Base-by-base conservation (phyloP, 2,329 filamentous ascomycete species). In the Paecilomyces sp. region DNA sequence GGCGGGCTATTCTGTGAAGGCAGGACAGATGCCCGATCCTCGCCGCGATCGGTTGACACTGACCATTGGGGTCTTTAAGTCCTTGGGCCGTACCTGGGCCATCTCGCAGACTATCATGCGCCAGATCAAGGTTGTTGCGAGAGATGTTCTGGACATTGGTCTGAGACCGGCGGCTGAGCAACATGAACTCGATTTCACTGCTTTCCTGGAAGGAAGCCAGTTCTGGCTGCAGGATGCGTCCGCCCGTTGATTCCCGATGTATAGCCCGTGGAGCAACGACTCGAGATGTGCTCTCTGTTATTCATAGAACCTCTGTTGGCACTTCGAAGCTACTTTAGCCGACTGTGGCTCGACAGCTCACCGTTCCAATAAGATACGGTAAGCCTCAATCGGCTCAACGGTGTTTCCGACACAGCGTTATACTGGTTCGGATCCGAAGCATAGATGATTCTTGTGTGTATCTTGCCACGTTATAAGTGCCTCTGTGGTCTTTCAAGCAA, bases 81-180 rank as follows among this genome's bases (percentile, higher is more conserved):
- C 85, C 47, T 79, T 93, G 7, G 85, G 85, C 50, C 77, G 79
- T 15, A 86, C 90, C 2, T 94, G 90, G 90, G 83, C 84, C 36
- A 86, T 91, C 34, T 89, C 90, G 1, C 81, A 80, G 53, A 83
- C 82, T 12, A 89, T 90, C 1, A 83, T 88, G 61, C 82, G 81
- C 3, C 90, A 94, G 72, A 88, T 96, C 15, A 87, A 87, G 65
- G 85, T 85, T 8, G 89, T 94, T 18, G 90, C 91, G n/a, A 85
- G 89, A 67, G 88, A 92, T 66, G 87, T 93, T 41, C 80, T 82
- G 64, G 74, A 76, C 30, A 64, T 77, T 50, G 74, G 75, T 4
- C 63, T 77, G 12, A 71, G 73, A 30, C 74, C 73, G 11, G 70
- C 65, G 12, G 68, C 71, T 61, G 73, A 75, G 50, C 67, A 68